Evolutionary conservation across 208 protist species (phyloP).

Genomic region (Trypanosoma conorhini): DNA sequence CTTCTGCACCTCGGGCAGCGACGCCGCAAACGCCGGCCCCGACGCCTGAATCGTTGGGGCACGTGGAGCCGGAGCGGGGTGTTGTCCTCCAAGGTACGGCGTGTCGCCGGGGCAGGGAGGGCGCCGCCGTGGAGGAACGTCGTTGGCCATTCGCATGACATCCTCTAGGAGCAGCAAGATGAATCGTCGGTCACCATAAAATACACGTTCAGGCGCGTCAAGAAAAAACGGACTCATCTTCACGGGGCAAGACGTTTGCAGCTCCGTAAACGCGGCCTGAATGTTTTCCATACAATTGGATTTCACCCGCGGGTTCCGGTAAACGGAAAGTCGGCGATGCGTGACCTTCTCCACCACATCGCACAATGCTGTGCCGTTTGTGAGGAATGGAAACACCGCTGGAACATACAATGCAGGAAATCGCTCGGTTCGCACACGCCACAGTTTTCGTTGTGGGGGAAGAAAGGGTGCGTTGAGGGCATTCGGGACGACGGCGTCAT

Average conservation of each 20-base stretch:
- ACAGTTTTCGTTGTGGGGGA: constrained; percentile 25
- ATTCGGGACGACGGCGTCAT: constrained; percentile 55
- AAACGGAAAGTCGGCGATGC: constrained; percentile 20
- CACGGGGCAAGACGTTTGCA: constrained; percentile 30
- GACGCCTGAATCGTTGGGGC: neutral
- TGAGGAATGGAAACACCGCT: constrained; percentile 76
- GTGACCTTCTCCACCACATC: constrained; percentile 39
- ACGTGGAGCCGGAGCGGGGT: neutral
- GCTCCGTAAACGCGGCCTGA: constrained; percentile 28
- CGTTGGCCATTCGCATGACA: constrained; percentile 28
- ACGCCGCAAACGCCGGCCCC: neutral
- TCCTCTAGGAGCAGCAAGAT: constrained; percentile 49
- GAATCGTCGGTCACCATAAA: constrained; percentile 45
- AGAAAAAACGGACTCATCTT: constrained; percentile 35
- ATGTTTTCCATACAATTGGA: constrained; percentile 64
- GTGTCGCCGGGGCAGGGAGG: neutral
- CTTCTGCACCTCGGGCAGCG: neutral
- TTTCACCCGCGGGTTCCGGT: constrained; percentile 51
- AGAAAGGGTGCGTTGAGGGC: constrained; percentile 60
- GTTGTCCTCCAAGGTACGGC: constrained; percentile 8
- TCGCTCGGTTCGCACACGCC: constrained; percentile 3
- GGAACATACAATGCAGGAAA: constrained; percentile 54
- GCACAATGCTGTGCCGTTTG: constrained; percentile 69
- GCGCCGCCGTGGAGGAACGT: constrained; percentile 16
- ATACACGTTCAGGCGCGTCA: constrained; percentile 23